These are phyloP conservation scores for Daldinia eschscholtzii DNA, from an alignment of 2,329 filamentous ascomycete genomes.

Conservation along the genomic window DNA sequence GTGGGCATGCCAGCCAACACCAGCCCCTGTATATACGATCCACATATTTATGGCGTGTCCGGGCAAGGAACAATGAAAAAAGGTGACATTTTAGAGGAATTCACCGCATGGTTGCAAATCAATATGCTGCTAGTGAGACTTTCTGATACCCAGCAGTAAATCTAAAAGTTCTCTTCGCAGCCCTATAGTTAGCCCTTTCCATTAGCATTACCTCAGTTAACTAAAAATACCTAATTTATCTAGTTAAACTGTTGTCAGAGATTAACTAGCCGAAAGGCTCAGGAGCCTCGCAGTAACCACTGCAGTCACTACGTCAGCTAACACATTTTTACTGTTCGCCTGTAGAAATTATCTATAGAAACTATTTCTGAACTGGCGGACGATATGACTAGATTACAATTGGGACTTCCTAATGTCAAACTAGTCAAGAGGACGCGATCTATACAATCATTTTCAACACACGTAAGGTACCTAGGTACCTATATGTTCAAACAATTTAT, in stretches of 20 bases:
- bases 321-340: not conserved
- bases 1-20: not conserved
- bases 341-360: not conserved
- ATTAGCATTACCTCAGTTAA: too few relatives aligned
- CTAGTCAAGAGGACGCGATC: not conserved
- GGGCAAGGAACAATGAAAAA: not conserved
- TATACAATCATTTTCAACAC: not conserved
- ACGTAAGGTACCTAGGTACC: not conserved
- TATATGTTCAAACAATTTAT: not conserved
- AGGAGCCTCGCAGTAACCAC: too few relatives aligned
- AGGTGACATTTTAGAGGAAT: too few relatives aligned
- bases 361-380: not conserved
- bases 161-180: too few relatives aligned
- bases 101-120: not conserved
- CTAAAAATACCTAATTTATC: too few relatives aligned
- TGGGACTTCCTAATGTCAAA: not conserved
- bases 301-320: not conserved
- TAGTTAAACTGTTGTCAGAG: too few relatives aligned
- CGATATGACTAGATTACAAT: not conserved
- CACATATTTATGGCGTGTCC: not conserved
- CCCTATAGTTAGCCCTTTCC: too few relatives aligned
- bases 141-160: too few relatives aligned
- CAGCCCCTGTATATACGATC: not conserved
- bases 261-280: too few relatives aligned
- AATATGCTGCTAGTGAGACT: not conserved